phyloP scores from a whole-genome alignment of 192 early-diverging fungal genomes.

The Coemansia aciculifera region DNA sequence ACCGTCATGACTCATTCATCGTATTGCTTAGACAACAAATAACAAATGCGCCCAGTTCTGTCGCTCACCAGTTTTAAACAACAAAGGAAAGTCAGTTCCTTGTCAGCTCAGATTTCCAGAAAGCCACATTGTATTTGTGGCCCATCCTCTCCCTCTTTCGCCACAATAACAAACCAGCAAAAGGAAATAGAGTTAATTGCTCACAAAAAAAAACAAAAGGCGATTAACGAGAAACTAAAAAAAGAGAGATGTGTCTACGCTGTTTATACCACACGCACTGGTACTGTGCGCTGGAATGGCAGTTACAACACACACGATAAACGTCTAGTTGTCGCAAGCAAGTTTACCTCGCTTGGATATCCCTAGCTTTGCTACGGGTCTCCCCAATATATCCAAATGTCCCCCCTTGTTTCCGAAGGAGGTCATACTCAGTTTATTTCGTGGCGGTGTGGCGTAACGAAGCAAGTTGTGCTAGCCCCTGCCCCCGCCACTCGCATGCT shows the following conservation, averaged over 20 bases:
- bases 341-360: background rate
- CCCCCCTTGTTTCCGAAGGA: background rate
- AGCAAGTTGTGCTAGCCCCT: background rate
- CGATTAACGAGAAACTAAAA: background rate
- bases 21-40: background rate
- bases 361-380: background rate
- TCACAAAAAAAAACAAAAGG: background rate
- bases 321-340: background rate
- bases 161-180: background rate
- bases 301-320: background rate
- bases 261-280: background rate
- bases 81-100: slow-evolving; percentile 1
- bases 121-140: background rate
- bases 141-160: background rate
- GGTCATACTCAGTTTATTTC: background rate
- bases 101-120: background rate
- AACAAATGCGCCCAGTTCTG: background rate
- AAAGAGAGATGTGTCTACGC: background rate
- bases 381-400: background rate
- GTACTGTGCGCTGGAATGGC: background rate
- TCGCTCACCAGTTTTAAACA: background rate
- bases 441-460: background rate
- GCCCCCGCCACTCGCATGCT: background rate
- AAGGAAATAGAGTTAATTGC: background rate
- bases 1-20: background rate